These are phyloP conservation scores for Geosmithia putterillii DNA, from an alignment of 2,329 filamentous ascomycete genomes.

Conservation along the genomic window DNA sequence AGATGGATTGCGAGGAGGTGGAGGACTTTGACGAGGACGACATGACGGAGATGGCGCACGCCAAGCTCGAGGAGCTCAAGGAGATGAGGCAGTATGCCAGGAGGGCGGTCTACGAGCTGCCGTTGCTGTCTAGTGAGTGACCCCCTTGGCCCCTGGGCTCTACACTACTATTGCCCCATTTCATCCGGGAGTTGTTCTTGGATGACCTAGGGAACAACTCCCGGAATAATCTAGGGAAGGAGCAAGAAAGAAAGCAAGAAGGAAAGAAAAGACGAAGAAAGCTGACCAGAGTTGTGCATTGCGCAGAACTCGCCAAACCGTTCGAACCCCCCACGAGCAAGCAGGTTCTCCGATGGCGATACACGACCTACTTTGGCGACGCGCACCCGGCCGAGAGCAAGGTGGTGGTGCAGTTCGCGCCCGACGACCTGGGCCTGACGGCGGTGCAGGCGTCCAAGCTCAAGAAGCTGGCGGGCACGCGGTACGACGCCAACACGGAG, in stretches of 20 bases:
- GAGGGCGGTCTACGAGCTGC: conserved; percentile 91
- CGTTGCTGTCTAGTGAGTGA: conserved; percentile 68
- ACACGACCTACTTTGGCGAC: conserved; percentile 94
- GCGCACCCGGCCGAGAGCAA: conserved; percentile 83
- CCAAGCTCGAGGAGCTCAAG: conserved; percentile 75
- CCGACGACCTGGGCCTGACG: conserved; percentile 58
- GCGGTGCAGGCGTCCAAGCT: conserved; percentile 64
- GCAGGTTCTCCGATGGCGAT: conserved; percentile 80
- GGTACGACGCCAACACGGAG: conserved; percentile 78
- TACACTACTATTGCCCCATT: neutral
- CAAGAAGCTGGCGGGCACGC: conserved; percentile 71
- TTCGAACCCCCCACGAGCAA: conserved; percentile 58
- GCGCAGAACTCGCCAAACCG: conserved; percentile 65
- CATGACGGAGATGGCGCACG: conserved; percentile 71
- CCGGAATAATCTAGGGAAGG: neutral
- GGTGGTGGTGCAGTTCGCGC: conserved; percentile 83
- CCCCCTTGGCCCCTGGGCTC: neutral
- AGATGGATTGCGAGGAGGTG: conserved; percentile 36
- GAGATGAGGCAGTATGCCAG: conserved; percentile 83
- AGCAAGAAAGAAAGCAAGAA: neutral
- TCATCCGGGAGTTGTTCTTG: neutral
- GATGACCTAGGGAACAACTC: neutral
- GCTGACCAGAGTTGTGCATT: neutral
- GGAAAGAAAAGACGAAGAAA: neutral
- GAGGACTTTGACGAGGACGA: conserved; percentile 69